Conservation (phyloP, 257 asterid genomes). For the Cruciata laevipes region DNA sequence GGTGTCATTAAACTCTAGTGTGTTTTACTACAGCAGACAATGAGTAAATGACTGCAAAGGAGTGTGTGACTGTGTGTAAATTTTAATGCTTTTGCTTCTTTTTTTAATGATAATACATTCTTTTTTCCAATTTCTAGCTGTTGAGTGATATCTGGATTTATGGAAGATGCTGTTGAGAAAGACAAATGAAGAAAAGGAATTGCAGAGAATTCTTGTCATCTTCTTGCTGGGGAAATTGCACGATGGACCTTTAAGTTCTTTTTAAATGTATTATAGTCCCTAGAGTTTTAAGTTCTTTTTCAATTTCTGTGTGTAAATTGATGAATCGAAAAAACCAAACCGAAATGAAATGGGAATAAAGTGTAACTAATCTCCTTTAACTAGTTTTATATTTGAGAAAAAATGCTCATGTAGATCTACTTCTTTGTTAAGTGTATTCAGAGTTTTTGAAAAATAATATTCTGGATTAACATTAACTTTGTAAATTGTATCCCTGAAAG, state of each 20-base stretch:
- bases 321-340: too few species aligned
- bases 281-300: too few species aligned
- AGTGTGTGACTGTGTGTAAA: background rate
- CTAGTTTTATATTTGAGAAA: too few species aligned
- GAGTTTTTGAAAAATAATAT: too few species aligned
- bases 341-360: too few species aligned
- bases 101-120: too few species aligned
- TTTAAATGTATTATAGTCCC: background rate
- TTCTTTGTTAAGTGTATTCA: too few species aligned
- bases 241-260: background rate
- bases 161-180: conserved; percentile 1
- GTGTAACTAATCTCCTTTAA: too few species aligned
- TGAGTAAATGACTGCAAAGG: background rate
- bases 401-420: too few species aligned
- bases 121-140: background rate
- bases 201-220: background rate
- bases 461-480: too few species aligned
- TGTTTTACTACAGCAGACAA: background rate
- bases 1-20: background rate
- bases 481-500: too few species aligned
- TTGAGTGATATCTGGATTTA: conserved; percentile 3
- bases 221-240: background rate
- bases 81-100: background rate
- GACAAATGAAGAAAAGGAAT: background rate
- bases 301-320: too few species aligned